Base-by-base conservation (phyloP, 345 rosid genomes). In the Ailanthus altissimus region DNA sequence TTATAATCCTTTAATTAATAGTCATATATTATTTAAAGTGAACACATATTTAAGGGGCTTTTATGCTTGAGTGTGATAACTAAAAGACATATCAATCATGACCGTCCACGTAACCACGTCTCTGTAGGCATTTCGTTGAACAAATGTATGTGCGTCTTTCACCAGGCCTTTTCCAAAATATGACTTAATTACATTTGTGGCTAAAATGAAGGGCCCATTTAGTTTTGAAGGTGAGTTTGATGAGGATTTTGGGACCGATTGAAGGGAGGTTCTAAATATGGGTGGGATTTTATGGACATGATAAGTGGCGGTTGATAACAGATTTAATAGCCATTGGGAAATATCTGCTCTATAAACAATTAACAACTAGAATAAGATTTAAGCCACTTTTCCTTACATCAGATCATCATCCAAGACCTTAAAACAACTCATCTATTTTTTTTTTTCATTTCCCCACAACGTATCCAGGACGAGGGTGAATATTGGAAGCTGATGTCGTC, bases 21-120 rank as follows among this genome's bases (percentile, higher is more conserved):
- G n/a, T n/a, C n/a, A n/a, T n/a, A n/a, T n/a, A n/a, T n/a, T n/a
- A n/a, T n/a, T n/a, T n/a, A n/a, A n/a, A n/a, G n/a, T n/a, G n/a
- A n/a, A n/a, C n/a, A n/a, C n/a, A n/a, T n/a, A n/a, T n/a, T n/a
- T n/a, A n/a, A n/a, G n/a, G n/a, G n/a, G n/a, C n/a, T n/a, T n/a
- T n/a, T n/a, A 96, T 4, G 95, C 90, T 16, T 60, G 66, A 49
- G 50, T 1, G 40, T 89, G 68, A 67, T 79, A 58, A 57, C 82
- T 54, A 65, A 89, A 86, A 13, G 92, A 86, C n/a, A 88, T 75
- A 4, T 89, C 20, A 71, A 91, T 82, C 95, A 91, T 87, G 67
- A 88, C 81, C 5, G 94, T 96, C 88, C 94, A 93, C 1, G 91
- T 80, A 42, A 96, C 87, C n/a, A 89, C 88, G 15, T 93, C 99